Base-by-base conservation (phyloP, 768 basidiomycete species). In the Mycena albidolilacea region DNA sequence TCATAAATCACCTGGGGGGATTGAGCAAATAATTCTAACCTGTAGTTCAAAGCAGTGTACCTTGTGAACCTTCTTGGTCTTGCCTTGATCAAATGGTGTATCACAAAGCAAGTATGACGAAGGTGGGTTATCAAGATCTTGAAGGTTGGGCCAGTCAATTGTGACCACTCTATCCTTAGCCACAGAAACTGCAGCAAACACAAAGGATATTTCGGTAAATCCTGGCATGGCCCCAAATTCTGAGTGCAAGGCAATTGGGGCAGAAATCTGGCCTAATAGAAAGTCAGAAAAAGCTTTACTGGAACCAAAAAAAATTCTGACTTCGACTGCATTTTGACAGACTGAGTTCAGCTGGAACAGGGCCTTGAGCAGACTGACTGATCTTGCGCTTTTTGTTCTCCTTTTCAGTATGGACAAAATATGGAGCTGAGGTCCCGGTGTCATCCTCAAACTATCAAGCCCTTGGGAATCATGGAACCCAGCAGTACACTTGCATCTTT, bases 371-470 rank as follows among this genome's bases (percentile, higher is more conserved):
- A 11, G 67, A 38, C 58, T 30, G 58, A 41, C 46, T 59, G 15
- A 21, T 12, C 35, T 58, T 67, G 54, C 65, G 55, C 65, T 67
- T 67, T 46, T n/a, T 41, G 37, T 44, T 67, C 55, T 67, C 65
- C 37, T 41, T 60, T 11, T 60, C 64, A 54, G 65, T 58, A 38
- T 44, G 65, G 4, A 58, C 55, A 58, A 67, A 67, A 37, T 67
- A 67, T 3, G 43, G 65, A 10, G 65, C 65, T 8, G 9, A 17
- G 7, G 65, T 58, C 7, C 65, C 41, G 30, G 65, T 67, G 3
- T 41, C 21, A 35, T 58, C 43, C 37, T 58, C 65, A 58, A 67
- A 67, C 65, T 67, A 50, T 23, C 10, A 17, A 46, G 55, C 14
- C 19, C 23, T 1, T 46, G 46, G 8, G 46, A 46, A 46, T 11